phyloP scores from a whole-genome alignment of 1,284 basidiomycete species.

The Mycena sp. region DNA sequence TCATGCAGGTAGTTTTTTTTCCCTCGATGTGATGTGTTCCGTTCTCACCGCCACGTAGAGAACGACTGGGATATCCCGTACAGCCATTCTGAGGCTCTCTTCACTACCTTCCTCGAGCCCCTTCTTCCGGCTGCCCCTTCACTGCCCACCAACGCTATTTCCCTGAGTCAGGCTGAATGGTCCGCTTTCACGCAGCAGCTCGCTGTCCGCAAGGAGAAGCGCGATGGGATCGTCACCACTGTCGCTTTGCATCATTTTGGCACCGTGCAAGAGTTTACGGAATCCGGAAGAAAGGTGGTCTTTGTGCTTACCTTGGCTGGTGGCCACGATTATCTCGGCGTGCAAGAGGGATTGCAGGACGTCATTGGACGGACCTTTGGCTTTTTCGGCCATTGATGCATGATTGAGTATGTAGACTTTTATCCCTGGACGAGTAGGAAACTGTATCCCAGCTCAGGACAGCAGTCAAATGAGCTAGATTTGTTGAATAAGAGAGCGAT shows the following conservation, averaged over 20 bases:
- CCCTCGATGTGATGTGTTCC: background rate
- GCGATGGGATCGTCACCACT: slow-evolving; percentile 57
- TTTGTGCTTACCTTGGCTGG: slow-evolving; percentile 73
- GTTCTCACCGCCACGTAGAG: slow-evolving; percentile 38
- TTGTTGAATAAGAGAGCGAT: too few species aligned
- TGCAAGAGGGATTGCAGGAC: slow-evolving; percentile 79
- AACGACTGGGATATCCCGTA: slow-evolving; percentile 86
- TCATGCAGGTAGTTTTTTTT: slow-evolving; percentile 60
- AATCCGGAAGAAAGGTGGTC: slow-evolving; percentile 56
- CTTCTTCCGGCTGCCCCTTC: slow-evolving; percentile 61
- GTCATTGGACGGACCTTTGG: slow-evolving; percentile 66
- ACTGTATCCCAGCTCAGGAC: too few species aligned
- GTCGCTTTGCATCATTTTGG: slow-evolving; percentile 66
- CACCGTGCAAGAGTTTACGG: slow-evolving; percentile 60
- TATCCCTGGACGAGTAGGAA: too few species aligned
- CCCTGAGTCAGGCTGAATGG: slow-evolving; percentile 51
- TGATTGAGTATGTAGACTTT: too few species aligned
- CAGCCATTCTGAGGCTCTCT: slow-evolving; percentile 79
- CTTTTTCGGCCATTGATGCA: slow-evolving; percentile 6
- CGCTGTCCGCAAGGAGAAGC: slow-evolving; percentile 45
- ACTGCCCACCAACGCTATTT: slow-evolving; percentile 47
- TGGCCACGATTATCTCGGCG: slow-evolving; percentile 70
- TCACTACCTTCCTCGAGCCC: slow-evolving; percentile 73
- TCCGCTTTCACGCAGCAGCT: slow-evolving; percentile 46
- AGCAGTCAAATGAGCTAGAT: too few species aligned